Percentiles rank a stretch among this genome's conserved stretches.
phyloP scores from a whole-genome alignment of 805 yeast species.

The Kazachstania bromeliacearum region DNA sequence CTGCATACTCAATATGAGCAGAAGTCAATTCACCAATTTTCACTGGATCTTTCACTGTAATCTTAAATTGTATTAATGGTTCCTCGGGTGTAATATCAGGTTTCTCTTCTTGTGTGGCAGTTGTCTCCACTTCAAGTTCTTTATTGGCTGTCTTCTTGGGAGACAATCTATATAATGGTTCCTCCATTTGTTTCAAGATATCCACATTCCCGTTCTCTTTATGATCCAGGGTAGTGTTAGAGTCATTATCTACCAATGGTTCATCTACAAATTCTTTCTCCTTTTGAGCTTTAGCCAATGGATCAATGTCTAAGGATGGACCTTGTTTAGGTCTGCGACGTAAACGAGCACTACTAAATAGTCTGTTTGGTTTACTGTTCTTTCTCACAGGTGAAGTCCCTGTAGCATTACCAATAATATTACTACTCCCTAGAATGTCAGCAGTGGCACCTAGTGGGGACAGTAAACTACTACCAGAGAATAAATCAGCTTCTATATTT shows the following conservation, averaged over 20 bases:
- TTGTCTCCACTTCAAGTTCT: background rate
- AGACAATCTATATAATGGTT: constrained; percentile 20
- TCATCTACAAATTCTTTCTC: constrained; percentile 25
- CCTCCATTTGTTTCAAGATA: constrained; percentile 17
- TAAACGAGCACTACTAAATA: constrained; percentile 40
- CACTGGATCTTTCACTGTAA: constrained; percentile 80
- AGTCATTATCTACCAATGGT: constrained; percentile 25
- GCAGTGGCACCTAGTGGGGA: constrained; percentile 1
- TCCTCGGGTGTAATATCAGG: constrained; percentile 3
- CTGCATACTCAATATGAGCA: constrained; percentile 81
- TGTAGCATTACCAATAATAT: constrained; percentile 3
- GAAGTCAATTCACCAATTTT: constrained; percentile 86
- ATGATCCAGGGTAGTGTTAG: background rate
- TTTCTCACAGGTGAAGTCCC: constrained; percentile 3
- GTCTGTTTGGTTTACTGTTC: constrained; percentile 31
- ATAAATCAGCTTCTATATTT: constrained; percentile 26
- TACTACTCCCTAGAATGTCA: background rate
- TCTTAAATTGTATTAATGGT: constrained; percentile 34
- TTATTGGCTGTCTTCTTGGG: constrained; percentile 9
- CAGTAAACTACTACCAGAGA: constrained; percentile 16
- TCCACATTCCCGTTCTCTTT: constrained; percentile 4
- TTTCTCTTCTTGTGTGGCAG: constrained; percentile 1
- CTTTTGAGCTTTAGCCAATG: constrained; percentile 27
- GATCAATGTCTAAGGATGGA: constrained; percentile 14
- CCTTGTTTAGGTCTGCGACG: constrained; percentile 27